phyloP scores from a whole-genome alignment of 2,329 filamentous ascomycete species.

The Fusarium albosuccineum region DNA sequence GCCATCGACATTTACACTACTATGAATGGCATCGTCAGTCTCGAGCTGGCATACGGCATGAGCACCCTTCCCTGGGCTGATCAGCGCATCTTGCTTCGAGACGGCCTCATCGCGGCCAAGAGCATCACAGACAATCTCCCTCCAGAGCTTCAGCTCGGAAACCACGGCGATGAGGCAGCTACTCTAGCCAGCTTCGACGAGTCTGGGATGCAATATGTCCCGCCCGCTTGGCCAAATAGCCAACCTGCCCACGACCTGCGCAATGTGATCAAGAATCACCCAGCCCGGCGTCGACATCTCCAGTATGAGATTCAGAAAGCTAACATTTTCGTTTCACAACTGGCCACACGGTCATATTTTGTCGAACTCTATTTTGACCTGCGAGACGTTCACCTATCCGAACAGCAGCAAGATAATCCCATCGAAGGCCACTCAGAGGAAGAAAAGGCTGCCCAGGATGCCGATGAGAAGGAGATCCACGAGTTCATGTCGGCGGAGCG shows the following conservation, averaged over 20 bases:
- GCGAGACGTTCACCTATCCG: conserved; percentile 72
- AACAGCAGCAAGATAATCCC: conserved; percentile 56
- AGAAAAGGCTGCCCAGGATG: conserved; percentile 54
- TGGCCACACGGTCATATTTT: conserved; percentile 85
- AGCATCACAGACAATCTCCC: conserved; percentile 76
- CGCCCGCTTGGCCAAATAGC: conserved; percentile 61
- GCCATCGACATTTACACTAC: conserved; percentile 83
- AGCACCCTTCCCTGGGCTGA: conserved; percentile 81
- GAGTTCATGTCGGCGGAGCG: conserved; percentile 79
- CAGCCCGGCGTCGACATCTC: conserved; percentile 66
- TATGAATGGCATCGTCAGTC: conserved; percentile 82
- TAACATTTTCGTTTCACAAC: conserved; percentile 86
- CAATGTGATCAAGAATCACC: conserved; percentile 62
- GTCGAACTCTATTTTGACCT: conserved; percentile 89
- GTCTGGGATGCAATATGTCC: conserved; percentile 64
- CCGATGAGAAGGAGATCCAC: conserved; percentile 64
- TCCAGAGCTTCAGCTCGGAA: conserved; percentile 72
- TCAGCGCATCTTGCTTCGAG: conserved; percentile 79
- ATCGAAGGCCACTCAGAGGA: conserved; percentile 54
- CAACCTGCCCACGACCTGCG: conserved; percentile 65
- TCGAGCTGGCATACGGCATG: conserved; percentile 86
- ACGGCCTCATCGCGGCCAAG: conserved; percentile 79
- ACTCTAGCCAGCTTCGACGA: conserved; percentile 58
- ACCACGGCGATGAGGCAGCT: conserved; percentile 53
- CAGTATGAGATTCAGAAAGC: conserved; percentile 94